Base-by-base conservation (phyloP, 2,329 filamentous ascomycete genomes). In the Davidsoniella neocaledoniae region DNA sequence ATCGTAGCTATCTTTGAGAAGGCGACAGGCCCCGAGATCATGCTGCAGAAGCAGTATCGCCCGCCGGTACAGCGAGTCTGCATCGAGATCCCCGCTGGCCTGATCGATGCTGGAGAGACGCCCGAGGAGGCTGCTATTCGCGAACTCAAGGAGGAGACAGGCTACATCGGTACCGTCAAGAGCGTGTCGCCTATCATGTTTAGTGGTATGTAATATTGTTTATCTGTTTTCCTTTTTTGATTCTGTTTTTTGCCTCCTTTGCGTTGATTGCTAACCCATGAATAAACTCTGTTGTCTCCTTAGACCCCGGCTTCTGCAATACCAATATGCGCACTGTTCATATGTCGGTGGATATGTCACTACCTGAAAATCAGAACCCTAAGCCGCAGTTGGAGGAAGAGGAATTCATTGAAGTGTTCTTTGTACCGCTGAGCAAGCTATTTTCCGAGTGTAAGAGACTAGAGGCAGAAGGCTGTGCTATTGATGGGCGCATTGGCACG, bases 351-450 rank as follows among this genome's bases (percentile, higher is more conserved):
- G 82, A 90, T 62, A 76, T 83, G 70, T 70, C 66, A 4, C 66
- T 77, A 1, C 73, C 80, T 0, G 78, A 78, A 57, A 90, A 90
- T 60, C 73, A 80, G 60, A 69, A 83, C 48, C 77, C 76, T 1
- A 70, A 78, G 61, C 79, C 83, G 0, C 67, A 82, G 59, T 69
- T 88, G 5, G 83, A 90, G 60, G 83, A 87, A 23, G 81, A 78
- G 55, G 84, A 90, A 64, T 88, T 87, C 60, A 88, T 90, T 58
- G 83, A 88, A 61, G 79, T 80, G 33, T 88, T 90, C 58, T 76
- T 74, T 7, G 70, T 86, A 6, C 79, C 78, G 5, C 60, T 90
- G 41, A 66, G 64, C 17, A 67, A 72, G 12, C 62, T 90, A 38
- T 86, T 81, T 67, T 70, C 70, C 0, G 77, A 82, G 59, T 79